Conservation (phyloP, 1,284 basidiomycete species). For the Ceratobasidium sp. region DNA sequence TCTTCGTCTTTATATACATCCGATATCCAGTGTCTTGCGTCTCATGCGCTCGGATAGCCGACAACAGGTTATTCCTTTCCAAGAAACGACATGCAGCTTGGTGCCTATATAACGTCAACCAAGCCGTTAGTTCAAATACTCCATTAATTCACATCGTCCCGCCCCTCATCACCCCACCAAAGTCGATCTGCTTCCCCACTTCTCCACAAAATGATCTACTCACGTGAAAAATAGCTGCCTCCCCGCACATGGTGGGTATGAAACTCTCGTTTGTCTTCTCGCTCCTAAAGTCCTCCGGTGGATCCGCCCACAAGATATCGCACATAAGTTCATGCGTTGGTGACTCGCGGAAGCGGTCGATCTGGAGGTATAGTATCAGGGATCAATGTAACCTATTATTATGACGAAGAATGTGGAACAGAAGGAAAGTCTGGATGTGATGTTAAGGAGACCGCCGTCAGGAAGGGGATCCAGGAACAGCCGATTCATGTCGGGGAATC, state of each 20-base stretch:
- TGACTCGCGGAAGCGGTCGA: conserved; percentile 95
- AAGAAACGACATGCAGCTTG: conserved; percentile 94
- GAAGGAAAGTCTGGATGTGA: no score
- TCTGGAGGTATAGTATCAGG: conserved; percentile 62
- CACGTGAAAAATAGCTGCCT: conserved; percentile 98
- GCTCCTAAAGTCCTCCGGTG: conserved; percentile 92
- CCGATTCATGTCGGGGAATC: not conserved
- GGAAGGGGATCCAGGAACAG: conserved; percentile 1
- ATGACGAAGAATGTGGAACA: no score
- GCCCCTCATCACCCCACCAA: not conserved
- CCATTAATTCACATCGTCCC: conserved; percentile 9
- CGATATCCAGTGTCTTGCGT: conserved; percentile 97
- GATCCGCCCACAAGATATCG: conserved; percentile 95
- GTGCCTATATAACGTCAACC: conserved; percentile 68
- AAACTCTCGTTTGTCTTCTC: conserved; percentile 91
- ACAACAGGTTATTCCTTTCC: conserved; percentile 93
- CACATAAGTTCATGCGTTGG: conserved; percentile 96
- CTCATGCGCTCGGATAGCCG: conserved; percentile 95
- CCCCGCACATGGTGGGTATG: conserved; percentile 92
- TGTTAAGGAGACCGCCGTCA: no score
- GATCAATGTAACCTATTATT: not conserved
- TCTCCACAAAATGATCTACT: conserved; percentile 58
- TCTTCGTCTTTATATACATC: conserved; percentile 97
- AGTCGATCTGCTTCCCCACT: no score
- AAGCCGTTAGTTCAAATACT: conserved; percentile 22